phyloP scores from a whole-genome alignment of 2,329 filamentous ascomycete species.

The Aspergillus flavus region DNA sequence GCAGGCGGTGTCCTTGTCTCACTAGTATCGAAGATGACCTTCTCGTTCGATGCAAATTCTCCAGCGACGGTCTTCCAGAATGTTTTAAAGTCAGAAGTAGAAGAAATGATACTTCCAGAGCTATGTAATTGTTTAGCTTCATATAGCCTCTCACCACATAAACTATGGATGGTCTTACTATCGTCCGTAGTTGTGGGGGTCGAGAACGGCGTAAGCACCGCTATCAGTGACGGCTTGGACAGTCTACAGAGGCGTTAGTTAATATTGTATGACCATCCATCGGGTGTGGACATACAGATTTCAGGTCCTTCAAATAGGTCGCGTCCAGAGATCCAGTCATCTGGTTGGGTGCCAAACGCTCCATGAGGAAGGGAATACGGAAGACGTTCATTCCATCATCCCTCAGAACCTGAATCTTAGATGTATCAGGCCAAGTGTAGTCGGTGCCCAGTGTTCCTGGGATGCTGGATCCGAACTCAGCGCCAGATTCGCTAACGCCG shows the following conservation, averaged over 20 bases:
- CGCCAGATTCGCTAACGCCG: constrained; percentile 61
- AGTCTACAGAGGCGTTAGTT: constrained; percentile 24
- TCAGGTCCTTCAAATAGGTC: constrained; percentile 48
- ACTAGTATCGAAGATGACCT: constrained; percentile 65
- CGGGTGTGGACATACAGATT: constrained; percentile 16
- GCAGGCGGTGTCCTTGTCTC: constrained; percentile 5
- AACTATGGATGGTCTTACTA: constrained; percentile 24
- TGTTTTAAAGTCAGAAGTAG: constrained; percentile 56
- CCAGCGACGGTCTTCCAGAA: constrained; percentile 62
- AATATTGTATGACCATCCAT: not conserved
- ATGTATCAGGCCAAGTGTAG: constrained; percentile 63
- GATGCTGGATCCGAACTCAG: constrained; percentile 65
- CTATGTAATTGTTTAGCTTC: constrained; percentile 1
- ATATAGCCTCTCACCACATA: not conserved
- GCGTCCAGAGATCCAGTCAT: constrained; percentile 48
- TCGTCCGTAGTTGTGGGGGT: constrained; percentile 64
- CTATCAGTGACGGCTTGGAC: constrained; percentile 44
- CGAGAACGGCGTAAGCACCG: constrained; percentile 57
- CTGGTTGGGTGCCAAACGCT: constrained; percentile 52
- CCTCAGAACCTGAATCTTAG: constrained; percentile 54
- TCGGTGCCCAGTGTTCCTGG: constrained; percentile 61
- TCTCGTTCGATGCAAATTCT: constrained; percentile 56
- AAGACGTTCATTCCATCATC: constrained; percentile 60
- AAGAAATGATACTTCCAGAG: constrained; percentile 31
- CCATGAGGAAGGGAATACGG: constrained; percentile 60